These are phyloP conservation scores for Gossypium laxum DNA, from an alignment of 441 rosid species.

Conservation along the genomic window DNA sequence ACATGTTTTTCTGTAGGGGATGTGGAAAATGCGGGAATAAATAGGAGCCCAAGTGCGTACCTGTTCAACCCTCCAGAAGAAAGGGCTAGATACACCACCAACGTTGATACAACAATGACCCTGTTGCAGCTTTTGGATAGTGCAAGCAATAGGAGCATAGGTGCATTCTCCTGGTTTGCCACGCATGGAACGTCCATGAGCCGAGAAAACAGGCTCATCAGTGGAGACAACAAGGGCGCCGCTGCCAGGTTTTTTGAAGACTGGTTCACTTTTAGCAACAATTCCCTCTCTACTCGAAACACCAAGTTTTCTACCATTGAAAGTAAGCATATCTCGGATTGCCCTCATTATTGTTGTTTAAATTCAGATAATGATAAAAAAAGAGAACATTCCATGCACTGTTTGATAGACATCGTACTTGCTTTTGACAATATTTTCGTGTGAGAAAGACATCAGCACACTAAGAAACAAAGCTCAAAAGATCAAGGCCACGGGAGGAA, in stretches of 20 bases:
- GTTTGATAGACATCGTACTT: background rate
- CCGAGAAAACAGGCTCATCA: slow-evolving; percentile 45
- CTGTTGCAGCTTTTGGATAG: slow-evolving; percentile 36
- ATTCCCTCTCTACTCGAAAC: slow-evolving; percentile 9
- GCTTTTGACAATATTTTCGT: background rate
- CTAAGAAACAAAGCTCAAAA: slow-evolving; percentile 20
- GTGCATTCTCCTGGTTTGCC: slow-evolving; percentile 53
- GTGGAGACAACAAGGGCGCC: slow-evolving; percentile 61
- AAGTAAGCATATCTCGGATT: slow-evolving; percentile 5
- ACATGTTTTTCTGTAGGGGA: slow-evolving; percentile 25
- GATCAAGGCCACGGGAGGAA: slow-evolving; percentile 41
- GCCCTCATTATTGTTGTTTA: background rate
- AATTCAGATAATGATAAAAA: background rate
- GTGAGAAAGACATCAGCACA: slow-evolving; percentile 15
- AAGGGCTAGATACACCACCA: slow-evolving; percentile 29
- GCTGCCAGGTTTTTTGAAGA: slow-evolving; percentile 58
- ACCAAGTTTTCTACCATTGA: background rate
- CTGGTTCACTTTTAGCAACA: slow-evolving; percentile 26
- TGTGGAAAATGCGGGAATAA: slow-evolving; percentile 43
- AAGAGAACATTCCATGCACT: background rate
- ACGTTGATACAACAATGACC: slow-evolving; percentile 47
- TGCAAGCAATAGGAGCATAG: slow-evolving; percentile 24
- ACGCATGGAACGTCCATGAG: slow-evolving; percentile 60
- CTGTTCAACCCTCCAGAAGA: slow-evolving; percentile 40
- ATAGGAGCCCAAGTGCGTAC: slow-evolving; percentile 52